Evolutionary conservation across 2,329 filamentous ascomycete species (phyloP).

Genomic region (Neoascochyta sp.): DNA sequence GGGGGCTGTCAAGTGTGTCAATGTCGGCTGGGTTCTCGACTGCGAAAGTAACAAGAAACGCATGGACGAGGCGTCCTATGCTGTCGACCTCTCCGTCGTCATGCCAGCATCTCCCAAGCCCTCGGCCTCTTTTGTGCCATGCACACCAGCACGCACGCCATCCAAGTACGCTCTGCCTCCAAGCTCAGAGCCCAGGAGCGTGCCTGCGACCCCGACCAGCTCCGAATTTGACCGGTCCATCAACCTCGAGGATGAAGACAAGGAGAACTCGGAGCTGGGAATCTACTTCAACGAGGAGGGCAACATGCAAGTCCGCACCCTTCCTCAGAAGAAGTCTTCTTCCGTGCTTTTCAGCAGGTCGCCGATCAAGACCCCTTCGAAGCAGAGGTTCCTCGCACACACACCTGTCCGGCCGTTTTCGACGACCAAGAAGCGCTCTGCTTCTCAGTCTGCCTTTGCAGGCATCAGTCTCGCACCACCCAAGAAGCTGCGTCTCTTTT

Average conservation of each 20-base stretch:
- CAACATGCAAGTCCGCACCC: conserved; percentile 44
- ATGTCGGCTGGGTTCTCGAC: conserved; percentile 83
- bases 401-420: conserved; percentile 23
- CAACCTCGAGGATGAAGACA: conserved; percentile 20
- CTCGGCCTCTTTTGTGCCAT: conserved; percentile 17
- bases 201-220: conserved; percentile 24
- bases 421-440: conserved; percentile 20
- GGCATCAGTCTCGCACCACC: conserved; percentile 20
- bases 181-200: conserved; percentile 19
- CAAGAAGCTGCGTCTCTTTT: conserved; percentile 26
- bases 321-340: conserved; percentile 23
- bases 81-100: conserved; percentile 27
- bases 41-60: conserved; percentile 35
- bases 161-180: conserved; percentile 23
- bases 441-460: conserved; percentile 12
- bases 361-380: conserved; percentile 53
- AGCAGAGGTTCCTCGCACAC: conserved; percentile 39
- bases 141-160: conserved; percentile 32
- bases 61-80: conserved; percentile 32
- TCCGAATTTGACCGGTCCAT: conserved; percentile 29
- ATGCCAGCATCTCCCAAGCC: conserved; percentile 19
- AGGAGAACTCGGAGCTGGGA: conserved; percentile 39
- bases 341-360: conserved; percentile 34
- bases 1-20: conserved; percentile 78
- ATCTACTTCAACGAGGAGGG: conserved; percentile 42